Evolutionary conservation across 306 rosid genomes (phyloP), one percentile per base, ranked within the genome.

Genomic region (Albizia julibrissin): DNA sequence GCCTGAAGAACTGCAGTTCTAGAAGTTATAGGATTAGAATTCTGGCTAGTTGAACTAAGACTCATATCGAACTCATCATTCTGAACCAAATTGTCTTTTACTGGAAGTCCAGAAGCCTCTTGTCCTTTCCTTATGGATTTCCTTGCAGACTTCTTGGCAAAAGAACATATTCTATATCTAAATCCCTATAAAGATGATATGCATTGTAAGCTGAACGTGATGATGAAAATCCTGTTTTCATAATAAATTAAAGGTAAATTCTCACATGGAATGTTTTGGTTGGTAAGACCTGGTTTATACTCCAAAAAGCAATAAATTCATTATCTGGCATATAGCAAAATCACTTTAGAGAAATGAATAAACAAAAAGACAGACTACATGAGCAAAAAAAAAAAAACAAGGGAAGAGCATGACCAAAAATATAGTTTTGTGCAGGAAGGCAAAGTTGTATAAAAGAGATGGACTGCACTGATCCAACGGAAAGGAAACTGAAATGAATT

Each of bases 1-100:
- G 98, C 98, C 86, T 87, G 95, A 82, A 95, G 91, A 76, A 95
- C 99, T 26, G 83, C 68, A 83, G 69, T 81, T 76, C 99, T 90
- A 19, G 98, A 87, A 64, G 97, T 87, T 50, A 85, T 8, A 16
- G 56, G 84, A 68, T 69, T 80, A 73, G 69, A 74, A 59, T 79
- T 86, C 76, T 85, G 85, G n/a, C 72, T 75, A 82, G 71, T 50
- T 65, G 89, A 86, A 84, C 76, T 46, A 82, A 85, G 85, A 69
- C 79, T 77, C 82, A 85, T 40, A 74, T 79, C 81, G 76, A 82
- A 71, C 3, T 83, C 62, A 34, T 82, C 91, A 72, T 80, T 86
- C 84, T 81, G 84, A 87, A 79, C 85, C 87, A 69, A 29, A 46
- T 83, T 89, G 49, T 84, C 89, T 9, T 83, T 85, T 42, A 86